These are phyloP conservation scores for Pleurotus citrinopileatus DNA, from an alignment of 768 basidiomycete species.

Conservation along the genomic window DNA sequence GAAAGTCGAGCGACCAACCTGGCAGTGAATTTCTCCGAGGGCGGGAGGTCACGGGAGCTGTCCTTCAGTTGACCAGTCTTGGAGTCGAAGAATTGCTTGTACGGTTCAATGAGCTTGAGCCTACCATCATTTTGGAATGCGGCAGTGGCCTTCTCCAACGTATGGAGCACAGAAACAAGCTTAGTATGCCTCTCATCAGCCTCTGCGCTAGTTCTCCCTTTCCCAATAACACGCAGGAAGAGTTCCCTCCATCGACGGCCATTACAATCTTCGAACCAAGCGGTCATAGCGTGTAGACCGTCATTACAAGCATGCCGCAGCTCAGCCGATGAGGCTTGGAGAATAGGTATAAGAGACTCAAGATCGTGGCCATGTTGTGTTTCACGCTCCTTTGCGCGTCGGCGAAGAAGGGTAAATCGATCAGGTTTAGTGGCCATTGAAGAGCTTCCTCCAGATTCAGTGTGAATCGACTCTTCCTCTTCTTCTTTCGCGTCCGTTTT, in stretches of 20 bases:
- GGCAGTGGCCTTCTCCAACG: constrained; percentile 24
- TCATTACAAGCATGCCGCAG: constrained; percentile 31
- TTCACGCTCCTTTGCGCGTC: constrained; percentile 30
- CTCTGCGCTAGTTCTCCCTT: constrained; percentile 13
- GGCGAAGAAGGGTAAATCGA: constrained; percentile 28
- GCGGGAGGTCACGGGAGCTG: constrained; percentile 12
- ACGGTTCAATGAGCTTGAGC: constrained; percentile 35
- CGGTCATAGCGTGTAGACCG: constrained; percentile 18
- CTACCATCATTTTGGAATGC: constrained; percentile 34
- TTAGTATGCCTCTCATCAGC: constrained; percentile 23
- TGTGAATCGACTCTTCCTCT: not conserved
- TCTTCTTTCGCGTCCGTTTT: constrained; percentile 21
- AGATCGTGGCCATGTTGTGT: constrained; percentile 38
- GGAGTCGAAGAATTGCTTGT: constrained; percentile 38
- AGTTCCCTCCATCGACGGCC: constrained; percentile 30
- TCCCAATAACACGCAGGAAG: constrained; percentile 16
- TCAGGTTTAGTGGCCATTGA: constrained; percentile 10
- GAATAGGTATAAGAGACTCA: constrained; percentile 37
- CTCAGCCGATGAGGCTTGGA: constrained; percentile 30
- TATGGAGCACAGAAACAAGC: constrained; percentile 22
- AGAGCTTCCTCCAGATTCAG: not conserved
- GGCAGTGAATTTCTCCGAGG: constrained; percentile 34
- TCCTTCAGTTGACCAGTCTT: constrained; percentile 28
- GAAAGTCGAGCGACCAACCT: constrained; percentile 25
- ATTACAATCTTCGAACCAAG: constrained; percentile 37